Percentiles rank a stretch among this genome's conserved stretches.
phyloP scores from a whole-genome alignment of 2,329 filamentous ascomycete species.

The Ceratocystis ficicola region DNA sequence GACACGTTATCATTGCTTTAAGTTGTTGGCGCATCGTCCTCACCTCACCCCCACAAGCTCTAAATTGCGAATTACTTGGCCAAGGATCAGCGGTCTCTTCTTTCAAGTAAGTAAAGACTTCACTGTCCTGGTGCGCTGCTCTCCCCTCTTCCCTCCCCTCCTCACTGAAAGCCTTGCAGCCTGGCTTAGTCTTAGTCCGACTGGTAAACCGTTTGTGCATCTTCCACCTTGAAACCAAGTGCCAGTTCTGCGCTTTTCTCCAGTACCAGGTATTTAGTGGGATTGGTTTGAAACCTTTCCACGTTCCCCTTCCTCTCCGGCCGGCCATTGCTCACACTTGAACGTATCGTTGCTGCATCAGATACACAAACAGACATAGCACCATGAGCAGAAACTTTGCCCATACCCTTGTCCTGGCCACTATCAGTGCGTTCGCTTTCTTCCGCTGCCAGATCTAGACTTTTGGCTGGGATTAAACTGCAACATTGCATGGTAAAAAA shows the following conservation, averaged over 20 bases:
- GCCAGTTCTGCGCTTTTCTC: not conserved
- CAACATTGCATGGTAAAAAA: constrained; percentile 11
- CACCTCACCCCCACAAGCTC: too few species aligned
- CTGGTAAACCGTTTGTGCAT: not conserved
- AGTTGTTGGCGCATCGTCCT: too few species aligned
- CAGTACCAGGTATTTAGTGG: not conserved
- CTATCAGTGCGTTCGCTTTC: constrained; percentile 17
- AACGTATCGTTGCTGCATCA: too few species aligned
- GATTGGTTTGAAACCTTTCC: not conserved
- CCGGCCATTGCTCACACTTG: not conserved
- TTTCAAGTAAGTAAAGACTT: not conserved
- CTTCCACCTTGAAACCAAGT: not conserved
- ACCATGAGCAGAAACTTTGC: not conserved
- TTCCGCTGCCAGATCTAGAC: constrained; percentile 12
- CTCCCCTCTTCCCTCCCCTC: not conserved
- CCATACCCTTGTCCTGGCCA: constrained; percentile 6
- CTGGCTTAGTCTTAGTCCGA: not conserved
- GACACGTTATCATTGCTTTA: too few species aligned
- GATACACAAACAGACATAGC: not conserved
- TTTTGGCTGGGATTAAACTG: constrained; percentile 11
- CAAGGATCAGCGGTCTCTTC: not conserved
- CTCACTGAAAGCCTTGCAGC: not conserved
- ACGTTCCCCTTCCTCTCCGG: not conserved
- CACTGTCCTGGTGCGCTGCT: not conserved
- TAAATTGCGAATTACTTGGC: not conserved